Evolutionary conservation across 208 protist species (phyloP), one percentile per base, ranked within the genome.

Genomic region (Acanthamoeba royreba): DNA sequence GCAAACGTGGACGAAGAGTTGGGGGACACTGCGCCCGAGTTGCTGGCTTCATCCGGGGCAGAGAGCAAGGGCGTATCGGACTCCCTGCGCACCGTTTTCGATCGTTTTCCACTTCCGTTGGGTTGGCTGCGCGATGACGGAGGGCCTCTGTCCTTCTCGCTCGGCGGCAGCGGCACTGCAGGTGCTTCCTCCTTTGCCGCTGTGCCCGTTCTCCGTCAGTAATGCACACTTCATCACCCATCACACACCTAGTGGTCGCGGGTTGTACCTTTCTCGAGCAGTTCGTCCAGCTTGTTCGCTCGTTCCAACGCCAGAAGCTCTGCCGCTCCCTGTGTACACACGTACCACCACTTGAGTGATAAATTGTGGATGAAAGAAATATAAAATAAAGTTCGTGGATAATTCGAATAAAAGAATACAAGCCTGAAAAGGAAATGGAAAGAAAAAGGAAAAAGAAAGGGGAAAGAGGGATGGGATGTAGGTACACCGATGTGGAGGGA

Each of bases 181-280:
- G 72, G 72, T 15, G 72, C 72, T 42, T 81, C 72, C 40, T 81
- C 72, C 40, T 25, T 42, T 7, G 72, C 72, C 7, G 47, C 72
- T 81, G 40, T n/a, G n/a, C n/a, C n/a, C n/a, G n/a, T n/a, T n/a
- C n/a, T n/a, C n/a, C n/a, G n/a, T n/a, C n/a, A n/a, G n/a, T n/a
- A n/a, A n/a, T n/a, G n/a, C n/a, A n/a, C n/a, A n/a, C n/a, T n/a
- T n/a, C n/a, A n/a, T n/a, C n/a, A n/a, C n/a, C n/a, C n/a, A n/a
- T n/a, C n/a, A n/a, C n/a, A n/a, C n/a, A n/a, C n/a, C n/a, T n/a
- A n/a, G n/a, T n/a, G n/a, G n/a, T n/a, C n/a, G n/a, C n/a, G n/a
- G n/a, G n/a, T n/a, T n/a, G 40, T 47, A 81, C 72, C 72, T 49
- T 81, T 81, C 19, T 81, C 72, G 72, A 81, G 72, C 72, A 81